Percentiles rank a stretch among this genome's conserved stretches.
These are phyloP conservation scores for Chlorophyllum brunneum DNA, from an alignment of 768 basidiomycete species.

Conservation along the genomic window DNA sequence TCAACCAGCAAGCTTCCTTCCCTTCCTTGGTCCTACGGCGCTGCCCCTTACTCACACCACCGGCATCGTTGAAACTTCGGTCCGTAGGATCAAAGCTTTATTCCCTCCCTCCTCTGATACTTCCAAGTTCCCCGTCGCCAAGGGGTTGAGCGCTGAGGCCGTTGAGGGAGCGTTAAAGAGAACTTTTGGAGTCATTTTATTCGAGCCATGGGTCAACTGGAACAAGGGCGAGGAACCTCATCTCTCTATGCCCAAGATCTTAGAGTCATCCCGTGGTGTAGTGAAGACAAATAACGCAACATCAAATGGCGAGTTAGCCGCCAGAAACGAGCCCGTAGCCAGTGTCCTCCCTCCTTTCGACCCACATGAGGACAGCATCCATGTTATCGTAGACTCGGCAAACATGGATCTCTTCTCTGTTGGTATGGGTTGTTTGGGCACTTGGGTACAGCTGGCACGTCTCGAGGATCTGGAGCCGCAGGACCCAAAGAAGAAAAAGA, in stretches of 20 bases:
- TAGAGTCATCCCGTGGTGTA: slow-evolving; percentile 30
- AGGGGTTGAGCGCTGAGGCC: slow-evolving; percentile 22
- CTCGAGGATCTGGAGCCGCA: slow-evolving; percentile 17
- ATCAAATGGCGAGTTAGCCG: slow-evolving; percentile 24
- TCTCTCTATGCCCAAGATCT: slow-evolving; percentile 32
- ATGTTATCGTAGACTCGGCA: slow-evolving; percentile 48
- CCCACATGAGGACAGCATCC: slow-evolving; percentile 55
- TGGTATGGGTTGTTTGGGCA: slow-evolving; percentile 60
- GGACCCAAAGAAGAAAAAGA: slow-evolving; percentile 32
- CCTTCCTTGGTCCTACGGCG: slow-evolving; percentile 49
- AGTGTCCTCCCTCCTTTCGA: slow-evolving; percentile 36
- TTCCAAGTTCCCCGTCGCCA: slow-evolving; percentile 9
- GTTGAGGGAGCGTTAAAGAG: slow-evolving; percentile 37
- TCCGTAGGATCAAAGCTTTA: slow-evolving; percentile 46
- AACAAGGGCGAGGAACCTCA: slow-evolving; percentile 33
- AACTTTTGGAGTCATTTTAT: slow-evolving; percentile 31
- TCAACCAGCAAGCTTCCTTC: slow-evolving; percentile 18
- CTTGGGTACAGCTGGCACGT: slow-evolving; percentile 66
- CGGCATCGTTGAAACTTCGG: slow-evolving; percentile 63
- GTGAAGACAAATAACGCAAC: slow-evolving; percentile 15
- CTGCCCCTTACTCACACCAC: slow-evolving; percentile 61
- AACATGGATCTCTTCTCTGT: slow-evolving; percentile 36
- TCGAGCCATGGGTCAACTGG: slow-evolving; percentile 41
- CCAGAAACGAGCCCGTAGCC: slow-evolving; percentile 24
- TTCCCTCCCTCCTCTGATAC: slow-evolving; percentile 23